Base-by-base conservation (phyloP, 2,329 filamentous ascomycete genomes). In the Paradendryphiella salina region DNA sequence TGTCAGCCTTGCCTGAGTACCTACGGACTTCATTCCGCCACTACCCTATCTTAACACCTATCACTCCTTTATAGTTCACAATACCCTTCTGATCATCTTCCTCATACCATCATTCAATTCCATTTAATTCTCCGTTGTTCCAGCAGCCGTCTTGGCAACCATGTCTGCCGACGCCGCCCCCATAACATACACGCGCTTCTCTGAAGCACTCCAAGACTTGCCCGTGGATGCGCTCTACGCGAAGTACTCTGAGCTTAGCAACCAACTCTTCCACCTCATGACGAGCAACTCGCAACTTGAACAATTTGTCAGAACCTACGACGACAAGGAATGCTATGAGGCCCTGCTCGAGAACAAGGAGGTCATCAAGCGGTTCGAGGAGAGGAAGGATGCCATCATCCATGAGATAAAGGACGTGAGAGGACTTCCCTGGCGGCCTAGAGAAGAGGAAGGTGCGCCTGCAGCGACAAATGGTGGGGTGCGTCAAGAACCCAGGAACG, bases 221-320 rank as follows among this genome's bases (percentile, higher is more conserved):
- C 82, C 87, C 33, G 70, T 86, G 59, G 79, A 82, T 56, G 81
- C 81, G 50, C 84, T 92, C 5, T 85, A 88, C 73, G 79, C 87
- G 73, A 91, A 91, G 74, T 82, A 87, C 52, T 82, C 87, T 67
- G 89, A 92, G 72, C 80, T 92, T 55, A 84, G 83, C 69, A 91
- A 90, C 80, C 84, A 80, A 62, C 86, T 91, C 67, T 80, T 82
- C 18, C 87, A 92, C 72, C 84, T 92, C 20, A 82, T 86, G 64
- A 85, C 85, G 71, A 88, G 85, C 57, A 92, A 91, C 75, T 80
- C 82, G 57, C 84, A 91, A 70, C 84, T 91, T 51, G 78, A 80
- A 47, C 86, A 87, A 28, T 90, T 83, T 62, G 63, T 63, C 8
- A 54, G 64, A 3, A 52, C 63, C 3, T 74, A 77, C 18, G 80